A percentile compares a stretch with the other conserved stretches of the same genome.
phyloP scores from a whole-genome alignment of 2,329 filamentous ascomycete genomes.

The Colletotrichum graminicola region DNA sequence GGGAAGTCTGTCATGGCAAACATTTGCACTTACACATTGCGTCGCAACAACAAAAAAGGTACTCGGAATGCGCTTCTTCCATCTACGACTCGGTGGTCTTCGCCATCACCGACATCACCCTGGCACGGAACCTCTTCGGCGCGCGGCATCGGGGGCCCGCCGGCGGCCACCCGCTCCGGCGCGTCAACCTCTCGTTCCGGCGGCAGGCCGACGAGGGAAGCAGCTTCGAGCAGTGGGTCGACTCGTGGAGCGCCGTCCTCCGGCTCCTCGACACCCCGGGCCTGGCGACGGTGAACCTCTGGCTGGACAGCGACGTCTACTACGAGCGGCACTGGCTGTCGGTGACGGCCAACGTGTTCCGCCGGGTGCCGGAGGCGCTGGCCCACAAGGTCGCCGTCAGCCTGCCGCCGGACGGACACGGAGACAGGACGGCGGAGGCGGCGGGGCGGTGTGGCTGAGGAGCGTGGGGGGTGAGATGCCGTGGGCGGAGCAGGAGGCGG shows the following conservation, averaged over 20 bases:
- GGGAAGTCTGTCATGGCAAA: too few relatives aligned
- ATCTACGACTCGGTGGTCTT: slow-evolving; percentile 25
- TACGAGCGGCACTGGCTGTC: slow-evolving; percentile 38
- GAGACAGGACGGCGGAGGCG: neutral
- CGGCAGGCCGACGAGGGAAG: slow-evolving; percentile 20
- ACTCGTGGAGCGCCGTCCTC: slow-evolving; percentile 26
- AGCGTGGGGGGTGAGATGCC: slow-evolving; percentile 2
- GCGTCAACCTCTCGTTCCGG: slow-evolving; percentile 29
- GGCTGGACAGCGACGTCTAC: slow-evolving; percentile 35
- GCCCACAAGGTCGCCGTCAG: slow-evolving; percentile 36
- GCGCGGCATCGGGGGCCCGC: neutral
- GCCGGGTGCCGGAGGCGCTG: slow-evolving; percentile 32
- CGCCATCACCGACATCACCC: slow-evolving; percentile 32
- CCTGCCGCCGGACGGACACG: slow-evolving; percentile 32
- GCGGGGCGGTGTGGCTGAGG: slow-evolving; percentile 15
- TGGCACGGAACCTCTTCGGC: slow-evolving; percentile 20
- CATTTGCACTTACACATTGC: neutral
- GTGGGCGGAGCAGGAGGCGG: neutral
- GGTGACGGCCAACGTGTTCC: slow-evolving; percentile 27
- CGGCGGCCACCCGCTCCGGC: slow-evolving; percentile 24
- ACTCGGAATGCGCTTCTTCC: slow-evolving; percentile 19
- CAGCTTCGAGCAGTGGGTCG: slow-evolving; percentile 29
- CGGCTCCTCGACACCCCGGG: slow-evolving; percentile 19
- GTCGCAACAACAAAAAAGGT: neutral
- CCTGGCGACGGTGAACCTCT: slow-evolving; percentile 16